These are phyloP conservation scores for Fusarium sp. DNA, from an alignment of 2,329 filamentous ascomycete genomes.

Conservation along the genomic window DNA sequence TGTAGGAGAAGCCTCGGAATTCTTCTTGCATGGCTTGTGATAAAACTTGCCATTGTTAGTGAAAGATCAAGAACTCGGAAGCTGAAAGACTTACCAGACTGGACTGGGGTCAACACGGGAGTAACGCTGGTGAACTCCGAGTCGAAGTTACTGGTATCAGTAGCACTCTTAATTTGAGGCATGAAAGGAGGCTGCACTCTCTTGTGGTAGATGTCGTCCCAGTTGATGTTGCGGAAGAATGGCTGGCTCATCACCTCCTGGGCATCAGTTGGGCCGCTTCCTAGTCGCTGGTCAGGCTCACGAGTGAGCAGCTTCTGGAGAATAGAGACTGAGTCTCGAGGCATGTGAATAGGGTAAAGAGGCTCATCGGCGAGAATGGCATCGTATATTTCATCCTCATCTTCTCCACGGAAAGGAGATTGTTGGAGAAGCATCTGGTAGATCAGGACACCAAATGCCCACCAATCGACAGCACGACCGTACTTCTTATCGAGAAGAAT, in stretches of 20 bases:
- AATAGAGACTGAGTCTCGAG: slow-evolving; percentile 95
- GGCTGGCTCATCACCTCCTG: slow-evolving; percentile 99
- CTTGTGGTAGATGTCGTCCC: slow-evolving; percentile 99
- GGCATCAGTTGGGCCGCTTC: slow-evolving; percentile 94
- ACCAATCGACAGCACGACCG: slow-evolving; percentile 97
- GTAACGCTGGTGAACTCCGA: slow-evolving; percentile 98
- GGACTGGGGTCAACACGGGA: slow-evolving; percentile 94
- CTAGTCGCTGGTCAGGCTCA: slow-evolving; percentile 91
- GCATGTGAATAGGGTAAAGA: slow-evolving; percentile 98
- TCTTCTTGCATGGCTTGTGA: slow-evolving; percentile 99
- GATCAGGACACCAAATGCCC: slow-evolving; percentile 98
- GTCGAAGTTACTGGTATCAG: slow-evolving; percentile 99
- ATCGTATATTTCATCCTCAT: slow-evolving; percentile 99
- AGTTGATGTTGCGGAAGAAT: slow-evolving; percentile 97
- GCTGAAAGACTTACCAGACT: slow-evolving; percentile 78
- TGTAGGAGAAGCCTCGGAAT: slow-evolving; percentile 98
- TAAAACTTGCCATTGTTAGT: slow-evolving; percentile 70
- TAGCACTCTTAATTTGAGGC: slow-evolving; percentile 88
- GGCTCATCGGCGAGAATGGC: slow-evolving; percentile 97
- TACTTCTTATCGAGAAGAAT: slow-evolving; percentile 99
- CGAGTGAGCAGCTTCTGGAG: slow-evolving; percentile 96
- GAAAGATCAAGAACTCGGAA: not conserved
- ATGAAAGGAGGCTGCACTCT: slow-evolving; percentile 88
- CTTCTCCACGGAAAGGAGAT: slow-evolving; percentile 97
- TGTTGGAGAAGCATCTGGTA: slow-evolving; percentile 99